Conservation (phyloP, 805 yeast genomes). For the Saccharomyces paradoxus region DNA sequence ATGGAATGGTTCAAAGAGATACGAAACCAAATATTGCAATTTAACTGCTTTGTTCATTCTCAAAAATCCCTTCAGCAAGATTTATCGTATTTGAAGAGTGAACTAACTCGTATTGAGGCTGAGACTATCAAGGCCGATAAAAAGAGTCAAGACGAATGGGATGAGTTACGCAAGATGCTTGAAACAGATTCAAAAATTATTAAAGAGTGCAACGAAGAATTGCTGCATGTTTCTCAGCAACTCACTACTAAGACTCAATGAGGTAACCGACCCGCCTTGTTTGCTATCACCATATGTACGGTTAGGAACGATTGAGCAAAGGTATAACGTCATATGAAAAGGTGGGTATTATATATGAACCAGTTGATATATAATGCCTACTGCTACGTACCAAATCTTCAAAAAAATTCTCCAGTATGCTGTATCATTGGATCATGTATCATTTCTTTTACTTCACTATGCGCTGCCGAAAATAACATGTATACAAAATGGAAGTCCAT, state of each 20-base stretch:
- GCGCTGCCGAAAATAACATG: too few relatives aligned
- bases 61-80: slow-evolving; percentile 24
- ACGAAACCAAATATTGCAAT: slow-evolving; percentile 23
- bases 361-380: background rate
- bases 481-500: too few relatives aligned
- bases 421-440: too few relatives aligned
- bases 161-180: slow-evolving; percentile 26
- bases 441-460: too few relatives aligned
- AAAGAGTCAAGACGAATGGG: slow-evolving; percentile 25
- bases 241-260: background rate
- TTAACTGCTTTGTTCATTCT: slow-evolving; percentile 28
- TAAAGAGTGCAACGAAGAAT: slow-evolving; percentile 17
- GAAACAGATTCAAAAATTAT: slow-evolving; percentile 15
- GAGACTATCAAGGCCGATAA: slow-evolving; percentile 4
- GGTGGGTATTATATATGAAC: too few relatives aligned
- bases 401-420: too few relatives aligned
- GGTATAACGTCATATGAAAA: background rate
- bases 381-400: background rate
- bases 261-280: background rate
- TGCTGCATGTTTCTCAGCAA: slow-evolving; percentile 4
- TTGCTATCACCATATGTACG: background rate
- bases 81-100: slow-evolving; percentile 22
- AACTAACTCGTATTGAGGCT: slow-evolving; percentile 12
- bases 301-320: background rate
- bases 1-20: slow-evolving; percentile 40